A percentile compares a stretch with the other conserved stretches of the same genome.
Evolutionary conservation across 495 filamentous ascomycete species (phyloP).

Genomic region (Penicillium lagena): DNA sequence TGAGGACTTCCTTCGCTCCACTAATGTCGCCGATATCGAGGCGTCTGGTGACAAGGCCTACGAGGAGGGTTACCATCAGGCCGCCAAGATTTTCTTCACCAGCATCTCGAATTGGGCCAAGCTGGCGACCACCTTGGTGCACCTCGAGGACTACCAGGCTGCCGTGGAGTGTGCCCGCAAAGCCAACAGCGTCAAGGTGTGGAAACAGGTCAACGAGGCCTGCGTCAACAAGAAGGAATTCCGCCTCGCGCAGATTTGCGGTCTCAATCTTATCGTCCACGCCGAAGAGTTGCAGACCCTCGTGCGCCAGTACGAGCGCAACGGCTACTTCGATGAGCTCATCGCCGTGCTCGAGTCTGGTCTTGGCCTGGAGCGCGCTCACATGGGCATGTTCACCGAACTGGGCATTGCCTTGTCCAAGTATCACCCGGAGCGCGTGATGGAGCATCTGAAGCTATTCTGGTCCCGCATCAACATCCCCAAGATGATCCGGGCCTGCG

Average conservation of each 20-base stretch:
- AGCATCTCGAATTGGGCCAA: constrained; percentile 99
- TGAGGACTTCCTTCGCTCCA: constrained; percentile 90
- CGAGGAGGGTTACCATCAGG: constrained; percentile 87
- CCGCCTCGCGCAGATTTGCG: constrained; percentile 97
- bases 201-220: constrained; percentile 97
- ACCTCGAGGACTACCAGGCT: constrained; percentile 94
- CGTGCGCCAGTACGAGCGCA: constrained; percentile 91
- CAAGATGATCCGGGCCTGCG: constrained; percentile 92
- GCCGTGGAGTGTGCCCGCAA: constrained; percentile 98
- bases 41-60: constrained; percentile 97
- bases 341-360: constrained; percentile 93
- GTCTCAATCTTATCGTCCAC: constrained; percentile 97
- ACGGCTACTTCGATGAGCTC: constrained; percentile 98
- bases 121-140: constrained; percentile 92
- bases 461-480: constrained; percentile 98
- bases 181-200: constrained; percentile 99
- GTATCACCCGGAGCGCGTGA: constrained; percentile 91
- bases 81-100: constrained; percentile 97
- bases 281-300: constrained; percentile 92
- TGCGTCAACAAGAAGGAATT: constrained; percentile 99
- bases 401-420: constrained; percentile 92
- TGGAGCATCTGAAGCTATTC: constrained; percentile 99
- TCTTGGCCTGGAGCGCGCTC: constrained; percentile 84
- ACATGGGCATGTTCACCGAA: constrained; percentile 97
- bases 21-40: constrained; percentile 93